A percentile compares a stretch with the other conserved stretches of the same genome.
These are phyloP conservation scores for Pichia californica DNA, from an alignment of 805 yeast species.

Conservation along the genomic window DNA sequence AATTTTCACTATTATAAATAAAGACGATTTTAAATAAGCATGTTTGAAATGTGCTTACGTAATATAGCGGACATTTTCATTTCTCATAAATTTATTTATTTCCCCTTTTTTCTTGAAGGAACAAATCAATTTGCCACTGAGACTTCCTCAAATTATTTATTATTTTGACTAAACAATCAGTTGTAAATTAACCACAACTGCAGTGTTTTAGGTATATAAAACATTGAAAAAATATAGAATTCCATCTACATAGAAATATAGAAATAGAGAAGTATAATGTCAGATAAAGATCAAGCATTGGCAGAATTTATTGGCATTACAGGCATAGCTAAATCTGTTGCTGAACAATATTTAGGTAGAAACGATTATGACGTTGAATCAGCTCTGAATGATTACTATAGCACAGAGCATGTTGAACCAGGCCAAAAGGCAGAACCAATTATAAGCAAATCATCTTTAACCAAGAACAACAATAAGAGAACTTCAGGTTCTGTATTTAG, in stretches of 20 bases:
- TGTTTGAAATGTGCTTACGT: too few relatives aligned
- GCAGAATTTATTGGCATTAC: conserved; percentile 14
- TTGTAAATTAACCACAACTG: neutral
- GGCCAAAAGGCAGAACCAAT: conserved; percentile 2
- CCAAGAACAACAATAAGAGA: neutral
- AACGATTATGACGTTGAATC: conserved; percentile 23
- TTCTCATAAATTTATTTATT: too few relatives aligned
- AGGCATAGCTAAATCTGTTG: conserved; percentile 29
- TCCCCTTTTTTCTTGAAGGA: too few relatives aligned
- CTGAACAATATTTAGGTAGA: conserved; percentile 31
- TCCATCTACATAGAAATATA: neutral
- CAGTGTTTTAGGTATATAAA: neutral
- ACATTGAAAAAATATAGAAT: neutral
- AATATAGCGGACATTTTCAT: too few relatives aligned
- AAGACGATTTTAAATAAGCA: too few relatives aligned
- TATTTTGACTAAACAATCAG: too few relatives aligned
- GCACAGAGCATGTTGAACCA: conserved; percentile 8
- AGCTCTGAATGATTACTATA: conserved; percentile 25
- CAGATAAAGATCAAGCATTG: conserved; percentile 4
- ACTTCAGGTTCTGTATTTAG: conserved; percentile 19
- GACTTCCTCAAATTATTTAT: too few relatives aligned
- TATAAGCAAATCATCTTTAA: conserved; percentile 1
- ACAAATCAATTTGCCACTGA: too few relatives aligned
- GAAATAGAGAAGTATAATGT: too few relatives aligned
- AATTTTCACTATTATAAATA: too few relatives aligned